These are phyloP conservation scores for Candida gigantensis DNA, from an alignment of 1,139 yeast genomes.

Conservation along the genomic window DNA sequence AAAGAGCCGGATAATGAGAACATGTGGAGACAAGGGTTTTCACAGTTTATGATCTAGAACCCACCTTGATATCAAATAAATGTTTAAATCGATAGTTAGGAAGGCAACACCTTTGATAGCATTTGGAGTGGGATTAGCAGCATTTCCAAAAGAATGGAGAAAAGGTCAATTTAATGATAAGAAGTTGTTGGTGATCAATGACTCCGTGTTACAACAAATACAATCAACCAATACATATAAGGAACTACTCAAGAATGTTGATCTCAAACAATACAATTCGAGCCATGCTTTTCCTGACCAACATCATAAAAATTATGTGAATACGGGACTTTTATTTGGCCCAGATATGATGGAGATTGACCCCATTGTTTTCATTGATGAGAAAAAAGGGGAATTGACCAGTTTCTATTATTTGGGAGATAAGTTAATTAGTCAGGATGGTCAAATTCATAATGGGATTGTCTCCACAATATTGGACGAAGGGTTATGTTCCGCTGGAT, in stretches of 20 bases:
- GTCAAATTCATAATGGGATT: conserved; percentile 84
- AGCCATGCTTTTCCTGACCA: conserved; percentile 58
- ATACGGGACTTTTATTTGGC: conserved; percentile 66
- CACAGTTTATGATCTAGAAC: not conserved
- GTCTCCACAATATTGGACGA: conserved; percentile 85
- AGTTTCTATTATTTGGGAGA: conserved; percentile 74
- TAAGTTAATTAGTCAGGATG: conserved; percentile 64
- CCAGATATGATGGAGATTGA: conserved; percentile 63
- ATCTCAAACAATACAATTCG: conserved; percentile 26
- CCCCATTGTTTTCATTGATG: conserved; percentile 58
- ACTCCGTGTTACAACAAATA: conserved; percentile 32
- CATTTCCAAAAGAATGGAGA: conserved; percentile 46
- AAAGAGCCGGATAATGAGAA: too few relatives aligned
- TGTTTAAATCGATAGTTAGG: conserved; percentile 29
- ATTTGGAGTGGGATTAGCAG: conserved; percentile 48
- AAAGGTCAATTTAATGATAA: conserved; percentile 20
- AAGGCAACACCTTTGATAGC: conserved; percentile 37
- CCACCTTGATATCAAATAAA: conserved; percentile 7
- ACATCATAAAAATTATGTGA: conserved; percentile 63
- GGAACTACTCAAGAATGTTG: conserved; percentile 27
- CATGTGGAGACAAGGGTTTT: too few relatives aligned
- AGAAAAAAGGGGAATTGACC: conserved; percentile 47
- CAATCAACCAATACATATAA: conserved; percentile 34
- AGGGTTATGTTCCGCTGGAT: conserved; percentile 83
- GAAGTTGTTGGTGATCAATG: conserved; percentile 30